These are phyloP conservation scores for Cornus florida DNA, from an alignment of 148 eudicot genomes.

Conservation along the genomic window DNA sequence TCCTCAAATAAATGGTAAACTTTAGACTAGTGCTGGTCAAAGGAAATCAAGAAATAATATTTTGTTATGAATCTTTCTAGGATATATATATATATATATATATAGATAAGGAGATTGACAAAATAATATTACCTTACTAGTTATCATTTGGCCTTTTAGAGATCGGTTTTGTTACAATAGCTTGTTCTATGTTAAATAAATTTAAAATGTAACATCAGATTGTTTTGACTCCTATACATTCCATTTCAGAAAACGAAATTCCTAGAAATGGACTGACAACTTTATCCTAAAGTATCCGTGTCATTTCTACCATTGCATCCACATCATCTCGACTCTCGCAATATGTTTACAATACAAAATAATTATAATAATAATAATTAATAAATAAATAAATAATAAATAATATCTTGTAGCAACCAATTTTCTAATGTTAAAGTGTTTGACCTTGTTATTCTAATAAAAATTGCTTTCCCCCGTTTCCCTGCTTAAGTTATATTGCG, in stretches of 20 bases:
- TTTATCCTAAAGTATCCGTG: background rate
- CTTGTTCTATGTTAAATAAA: background rate
- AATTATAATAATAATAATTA: too few relatives aligned
- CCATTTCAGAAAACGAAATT: background rate
- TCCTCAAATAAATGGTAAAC: background rate
- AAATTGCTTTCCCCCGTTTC: too few relatives aligned
- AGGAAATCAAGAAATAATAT: background rate
- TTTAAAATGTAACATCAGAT: background rate
- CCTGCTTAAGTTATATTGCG: background rate
- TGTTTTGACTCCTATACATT: background rate
- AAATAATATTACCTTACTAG: background rate
- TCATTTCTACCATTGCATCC: background rate
- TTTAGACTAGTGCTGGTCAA: background rate
- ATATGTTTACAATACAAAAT: too few relatives aligned
- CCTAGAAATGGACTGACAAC: background rate
- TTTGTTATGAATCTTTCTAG: background rate
- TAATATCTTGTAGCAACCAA: background rate
- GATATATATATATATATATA: too few relatives aligned
- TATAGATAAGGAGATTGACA: background rate
- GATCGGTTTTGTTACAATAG: background rate
- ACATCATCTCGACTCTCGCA: background rate
- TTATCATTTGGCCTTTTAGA: background rate
- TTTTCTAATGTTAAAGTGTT: background rate
- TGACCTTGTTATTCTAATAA: background rate
- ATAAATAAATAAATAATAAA: too few relatives aligned